Base-by-base conservation (phyloP, 169 alveolate genomes). In the Cryptosporidium meleagridis region DNA sequence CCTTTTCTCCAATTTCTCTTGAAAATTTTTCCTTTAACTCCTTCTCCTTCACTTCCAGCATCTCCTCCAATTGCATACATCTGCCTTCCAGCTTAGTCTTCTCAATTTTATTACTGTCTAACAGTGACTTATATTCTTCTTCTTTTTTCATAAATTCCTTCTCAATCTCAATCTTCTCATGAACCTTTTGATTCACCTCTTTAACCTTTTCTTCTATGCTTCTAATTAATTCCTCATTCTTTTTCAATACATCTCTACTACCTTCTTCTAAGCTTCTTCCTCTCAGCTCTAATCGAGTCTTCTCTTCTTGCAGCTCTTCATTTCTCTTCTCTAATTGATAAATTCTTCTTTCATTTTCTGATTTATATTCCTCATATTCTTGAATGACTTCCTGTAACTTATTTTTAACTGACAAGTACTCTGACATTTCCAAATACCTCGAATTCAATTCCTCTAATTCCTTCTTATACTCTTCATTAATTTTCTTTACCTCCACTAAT, bases 371-470 rank as follows among this genome's bases (percentile, higher is more conserved):
- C 59, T 65, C 69, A 65, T 80, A 80, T 33, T 65, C 75, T 29
- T 53, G 67, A 12, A 16, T 62, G 10, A 80, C 16, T 12, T 65
- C 75, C 53, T 62, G 59, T 14, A 80, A 44, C 55, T 65, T 37
- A 33, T 39, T 80, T 37, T 80, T 80, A 16, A 62, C 21, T 3
- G 35, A 31, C 62, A 80, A 23, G 45, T 44, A 80, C 70, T 80
- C 89, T 3, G 89, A 80, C 35, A 65, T 65, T 21, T 80, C 89
- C 39, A 35, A 65, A 41, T 29, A 26, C 31, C 41, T 80, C 1
- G 75, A 65, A 48, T 80, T 80, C 39, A 80, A 62, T 26, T 80
- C 89, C 39, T 80, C 89, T 4, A 80, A 45, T 31, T 80, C 89
- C 5, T 23, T 61, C 44, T 62, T 80, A 26, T 80, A 80, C 18